Conservation (phyloP, 2,329 filamentous ascomycete species). For the Dothiorella sarmentorum region DNA sequence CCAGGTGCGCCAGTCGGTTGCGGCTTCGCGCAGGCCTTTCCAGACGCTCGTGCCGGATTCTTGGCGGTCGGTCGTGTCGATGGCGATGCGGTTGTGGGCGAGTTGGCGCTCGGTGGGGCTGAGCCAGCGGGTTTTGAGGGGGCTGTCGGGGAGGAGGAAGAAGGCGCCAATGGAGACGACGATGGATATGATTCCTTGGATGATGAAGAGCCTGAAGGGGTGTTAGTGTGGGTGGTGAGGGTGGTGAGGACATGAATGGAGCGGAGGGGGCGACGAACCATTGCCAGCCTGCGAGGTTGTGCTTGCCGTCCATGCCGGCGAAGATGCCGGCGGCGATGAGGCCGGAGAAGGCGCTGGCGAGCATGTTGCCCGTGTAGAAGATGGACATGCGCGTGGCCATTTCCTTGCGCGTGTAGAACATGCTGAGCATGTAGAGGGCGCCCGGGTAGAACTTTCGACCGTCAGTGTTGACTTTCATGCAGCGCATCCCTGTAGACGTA, state of each 20-base stretch:
- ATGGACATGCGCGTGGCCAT: conserved; percentile 50
- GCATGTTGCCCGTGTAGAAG: conserved; percentile 50
- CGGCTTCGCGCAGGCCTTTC: not conserved
- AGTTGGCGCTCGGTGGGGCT: conserved; percentile 46
- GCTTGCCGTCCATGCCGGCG: conserved; percentile 27
- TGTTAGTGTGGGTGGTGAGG: too few relatives aligned
- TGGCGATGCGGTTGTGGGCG: conserved; percentile 38
- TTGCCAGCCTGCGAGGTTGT: not conserved
- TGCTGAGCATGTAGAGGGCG: conserved; percentile 49
- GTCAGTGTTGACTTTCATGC: not conserved
- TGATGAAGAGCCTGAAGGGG: not conserved
- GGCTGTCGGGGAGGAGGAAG: conserved; percentile 33
- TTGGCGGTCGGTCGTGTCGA: conserved; percentile 51
- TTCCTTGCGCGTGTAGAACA: conserved; percentile 54
- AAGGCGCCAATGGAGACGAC: conserved; percentile 25
- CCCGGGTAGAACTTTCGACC: conserved; percentile 32
- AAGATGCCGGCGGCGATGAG: conserved; percentile 52
- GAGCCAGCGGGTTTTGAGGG: conserved; percentile 45
- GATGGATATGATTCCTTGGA: conserved; percentile 10
- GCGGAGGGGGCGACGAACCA: not conserved
- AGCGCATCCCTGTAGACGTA: not conserved
- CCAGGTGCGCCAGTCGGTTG: not conserved
- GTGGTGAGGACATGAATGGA: not conserved
- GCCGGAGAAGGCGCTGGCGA: conserved; percentile 51
- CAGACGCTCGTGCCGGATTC: not conserved